Base-by-base conservation (phyloP, 1,139 yeast genomes). In the Sugiyamaella japonica region DNA sequence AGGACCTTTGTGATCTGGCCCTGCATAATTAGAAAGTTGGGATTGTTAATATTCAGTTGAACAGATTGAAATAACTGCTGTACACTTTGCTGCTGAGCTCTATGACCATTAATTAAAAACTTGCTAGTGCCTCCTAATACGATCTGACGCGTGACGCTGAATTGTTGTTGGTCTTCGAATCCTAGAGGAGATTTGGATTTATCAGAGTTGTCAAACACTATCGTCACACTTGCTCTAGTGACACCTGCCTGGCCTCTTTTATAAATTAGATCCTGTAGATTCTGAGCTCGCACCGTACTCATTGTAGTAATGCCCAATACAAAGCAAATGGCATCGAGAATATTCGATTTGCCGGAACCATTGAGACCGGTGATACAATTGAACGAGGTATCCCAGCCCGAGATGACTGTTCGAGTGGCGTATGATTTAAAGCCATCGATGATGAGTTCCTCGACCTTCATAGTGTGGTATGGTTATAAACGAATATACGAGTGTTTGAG, bases 241-340 rank as follows among this genome's bases (percentile, higher is more conserved):
- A 93, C 93, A 60, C 99, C 99, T 0, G 99, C 98, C 69, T 93
- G 99, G 8, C 99, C 99, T 63, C 98, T 82, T 66, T 93, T 93
- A 70, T 93, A 93, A 56, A 95, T 93, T 69, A 95, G 80, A 70
- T 95, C 99, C 66, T 93, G 98, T 49, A 91, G 75, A 67, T 86
- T 90, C 15, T 90, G 86, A 0, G 99, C 99, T 69, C 99, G 79
- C 29, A 95, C 97, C 0, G 97, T 89, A 20, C 89, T 72, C 95
- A 93, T 90, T 7, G 95, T 84, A 0, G 97, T 86, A 59, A 95
- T 91, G 54, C 99, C 99, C 37, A 95, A 78, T n/a, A 95, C 99
- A 72, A 95, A 95, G 73, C 99, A 95, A 54, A 93, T 93, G 55
- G 99, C 96, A 72, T 95, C 99, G 48, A 93, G 76, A 56, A 93